phyloP scores from a whole-genome alignment of 140 eudicot genomes.

The Senecio squalidus region DNA sequence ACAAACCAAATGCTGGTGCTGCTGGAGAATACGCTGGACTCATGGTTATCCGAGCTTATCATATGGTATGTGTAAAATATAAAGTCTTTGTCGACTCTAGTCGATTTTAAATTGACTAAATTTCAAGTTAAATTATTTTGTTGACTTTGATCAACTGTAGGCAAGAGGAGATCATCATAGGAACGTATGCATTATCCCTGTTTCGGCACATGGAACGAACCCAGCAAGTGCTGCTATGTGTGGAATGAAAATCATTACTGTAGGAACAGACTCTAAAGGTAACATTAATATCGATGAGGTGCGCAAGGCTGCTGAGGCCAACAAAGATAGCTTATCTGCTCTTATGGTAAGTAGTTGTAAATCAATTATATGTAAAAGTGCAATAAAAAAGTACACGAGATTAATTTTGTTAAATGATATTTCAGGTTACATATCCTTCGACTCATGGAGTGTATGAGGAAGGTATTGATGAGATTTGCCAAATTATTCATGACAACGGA shows the following conservation, averaged over 20 bases:
- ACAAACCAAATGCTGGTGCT: slow-evolving; percentile 98
- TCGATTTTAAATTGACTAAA: no score
- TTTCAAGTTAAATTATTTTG: neutral
- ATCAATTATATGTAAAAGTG: neutral
- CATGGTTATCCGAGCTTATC: slow-evolving; percentile 98
- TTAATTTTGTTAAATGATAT: slow-evolving; percentile 14
- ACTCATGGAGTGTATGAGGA: slow-evolving; percentile 97
- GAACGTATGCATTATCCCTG: slow-evolving; percentile 85
- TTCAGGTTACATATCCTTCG: slow-evolving; percentile 94
- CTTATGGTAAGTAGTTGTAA: slow-evolving; percentile 66
- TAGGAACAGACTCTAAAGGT: slow-evolving; percentile 93
- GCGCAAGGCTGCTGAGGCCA: slow-evolving; percentile 86
- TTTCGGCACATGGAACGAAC: slow-evolving; percentile 91
- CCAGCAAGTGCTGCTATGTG: slow-evolving; percentile 99
- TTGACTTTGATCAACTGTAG: slow-evolving; percentile 32
- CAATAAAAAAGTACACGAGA: neutral
- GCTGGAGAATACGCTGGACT: slow-evolving; percentile 95
- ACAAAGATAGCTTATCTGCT: slow-evolving; percentile 73
- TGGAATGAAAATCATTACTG: slow-evolving; percentile 85
- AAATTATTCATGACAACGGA: slow-evolving; percentile 85
- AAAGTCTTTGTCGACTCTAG: no score
- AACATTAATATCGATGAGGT: slow-evolving; percentile 85
- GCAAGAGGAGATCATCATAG: slow-evolving; percentile 90
- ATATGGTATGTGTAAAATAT: slow-evolving; percentile 42
- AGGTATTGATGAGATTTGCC: slow-evolving; percentile 92